Evolutionary conservation across 129 eudicot species (phyloP).

Genomic region (Lactuca saligna): DNA sequence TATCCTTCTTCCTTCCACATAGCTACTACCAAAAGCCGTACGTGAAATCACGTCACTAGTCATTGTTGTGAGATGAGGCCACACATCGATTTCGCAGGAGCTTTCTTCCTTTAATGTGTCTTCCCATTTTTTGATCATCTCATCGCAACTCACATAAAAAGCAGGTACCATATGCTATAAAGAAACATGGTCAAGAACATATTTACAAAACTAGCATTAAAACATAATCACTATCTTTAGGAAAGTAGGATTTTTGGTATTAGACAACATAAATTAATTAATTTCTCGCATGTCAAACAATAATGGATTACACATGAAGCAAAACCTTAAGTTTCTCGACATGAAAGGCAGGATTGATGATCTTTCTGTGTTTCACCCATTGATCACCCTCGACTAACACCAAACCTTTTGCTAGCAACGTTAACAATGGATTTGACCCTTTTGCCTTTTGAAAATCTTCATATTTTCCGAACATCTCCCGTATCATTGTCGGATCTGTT

Average conservation of each 20-base stretch:
- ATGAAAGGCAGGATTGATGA: slow-evolving; percentile 39
- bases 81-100: slow-evolving; percentile 21
- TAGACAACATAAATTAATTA: background rate
- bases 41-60: slow-evolving; percentile 30
- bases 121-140: slow-evolving; percentile 33
- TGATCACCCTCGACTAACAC: slow-evolving; percentile 29
- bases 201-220: background rate
- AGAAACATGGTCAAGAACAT: background rate
- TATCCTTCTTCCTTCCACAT: slow-evolving; percentile 26
- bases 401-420: slow-evolving; percentile 29
- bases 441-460: slow-evolving; percentile 25
- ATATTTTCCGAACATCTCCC: slow-evolving; percentile 25
- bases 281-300: background rate
- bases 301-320: background rate
- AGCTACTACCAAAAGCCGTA: slow-evolving; percentile 28
- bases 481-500: slow-evolving; percentile 28
- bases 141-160: slow-evolving; percentile 23
- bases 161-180: slow-evolving; percentile 33
- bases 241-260: background rate
- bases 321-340: slow-evolving; percentile 38
- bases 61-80: slow-evolving; percentile 27
- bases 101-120: slow-evolving; percentile 7
- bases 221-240: background rate
- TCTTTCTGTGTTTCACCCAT: slow-evolving; percentile 40
- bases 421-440: slow-evolving; percentile 32